Evolutionary conservation across 73 alveolate species (phyloP).

Genomic region (Paramecium pentaurelia): DNA sequence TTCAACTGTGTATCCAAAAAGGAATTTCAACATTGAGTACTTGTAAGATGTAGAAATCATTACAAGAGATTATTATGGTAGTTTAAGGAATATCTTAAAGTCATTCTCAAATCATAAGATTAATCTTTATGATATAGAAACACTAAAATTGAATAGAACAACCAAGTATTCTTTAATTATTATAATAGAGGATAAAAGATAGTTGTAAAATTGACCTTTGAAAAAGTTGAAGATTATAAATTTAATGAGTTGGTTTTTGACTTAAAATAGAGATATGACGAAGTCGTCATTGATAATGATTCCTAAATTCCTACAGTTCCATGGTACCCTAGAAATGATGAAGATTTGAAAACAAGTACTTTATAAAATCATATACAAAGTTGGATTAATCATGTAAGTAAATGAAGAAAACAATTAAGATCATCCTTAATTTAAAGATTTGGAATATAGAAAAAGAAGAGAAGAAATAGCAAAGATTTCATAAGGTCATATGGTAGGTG

Average conservation of each 20-base stretch:
- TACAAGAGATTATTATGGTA: conserved; percentile 26
- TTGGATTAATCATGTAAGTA: not conserved
- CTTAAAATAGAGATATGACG: conserved; percentile 1
- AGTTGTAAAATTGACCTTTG: not conserved
- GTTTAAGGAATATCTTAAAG: conserved; percentile 1
- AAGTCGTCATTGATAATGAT: not conserved
- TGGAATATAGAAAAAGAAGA: conserved; percentile 41
- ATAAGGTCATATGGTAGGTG: conserved; percentile 22
- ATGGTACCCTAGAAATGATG: conserved; percentile 36
- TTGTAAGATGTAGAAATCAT: conserved; percentile 17
- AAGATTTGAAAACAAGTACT: conserved; percentile 29
- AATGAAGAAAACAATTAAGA: conserved; percentile 22
- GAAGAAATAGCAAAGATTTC: conserved; percentile 47
- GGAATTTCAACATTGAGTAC: conserved; percentile 3
- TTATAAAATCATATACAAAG: not conserved
- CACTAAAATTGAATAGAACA: not conserved
- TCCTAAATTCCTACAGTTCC: not conserved
- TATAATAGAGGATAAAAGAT: conserved; percentile 9
- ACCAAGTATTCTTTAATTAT: not conserved
- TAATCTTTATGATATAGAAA: not conserved
- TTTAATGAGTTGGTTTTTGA: not conserved
- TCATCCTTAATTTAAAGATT: conserved; percentile 18
- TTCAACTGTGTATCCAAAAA: not conserved
- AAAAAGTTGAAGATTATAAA: conserved; percentile 8
- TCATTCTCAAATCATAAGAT: not conserved